Base-by-base conservation (phyloP, 352 stramenopile genomes). In the Pythium utonaiense region DNA sequence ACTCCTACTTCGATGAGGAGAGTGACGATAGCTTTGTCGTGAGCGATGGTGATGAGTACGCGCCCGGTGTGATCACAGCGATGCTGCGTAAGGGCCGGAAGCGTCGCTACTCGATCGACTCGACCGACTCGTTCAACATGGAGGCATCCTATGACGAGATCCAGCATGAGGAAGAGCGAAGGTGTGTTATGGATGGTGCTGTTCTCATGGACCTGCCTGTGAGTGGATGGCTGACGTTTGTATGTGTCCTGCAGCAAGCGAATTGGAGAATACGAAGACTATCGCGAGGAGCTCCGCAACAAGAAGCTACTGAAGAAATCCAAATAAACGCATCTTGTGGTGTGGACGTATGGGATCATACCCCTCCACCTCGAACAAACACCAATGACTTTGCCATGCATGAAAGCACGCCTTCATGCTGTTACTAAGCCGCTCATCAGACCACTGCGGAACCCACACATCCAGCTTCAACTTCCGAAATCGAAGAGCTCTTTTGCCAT, bases 1-100 rank as follows among this genome's bases (percentile, higher is more conserved):
- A 90, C 51, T 75, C 84, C 24, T 93, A 89, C 60, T 83, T 84
- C 51, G 80, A 93, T 27, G 83, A 92, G 57, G 86, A 93, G n/a
- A 93, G 80, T 38, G 86, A 95, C 57, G 86, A 95, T 60, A 91
- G 86, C 53, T 95, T 95, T 58, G 83, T 95, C 21, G 84, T 93
- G 34, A 86, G 84, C 44, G 79, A 87, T 54, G 81, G 83, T 40
- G 83, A 86, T 34, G 82, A 88, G 62, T 95, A 92, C 61, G 69
- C 68, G 41, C 83, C 82, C 1, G 86, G 86, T 14, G 74, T 73
- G 59, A 93, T 95, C 66, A 77, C 83, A 27, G 75, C 77, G 19
- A 92, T 93, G 82, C 84, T 95, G 31, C 73, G 73, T 8, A 89
- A 89, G 53, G 80, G 82, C 24, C 76, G 83, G 3, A 88, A 91